phyloP scores from a whole-genome alignment of 1,139 yeast genomes.

The Lodderomyces theae region DNA sequence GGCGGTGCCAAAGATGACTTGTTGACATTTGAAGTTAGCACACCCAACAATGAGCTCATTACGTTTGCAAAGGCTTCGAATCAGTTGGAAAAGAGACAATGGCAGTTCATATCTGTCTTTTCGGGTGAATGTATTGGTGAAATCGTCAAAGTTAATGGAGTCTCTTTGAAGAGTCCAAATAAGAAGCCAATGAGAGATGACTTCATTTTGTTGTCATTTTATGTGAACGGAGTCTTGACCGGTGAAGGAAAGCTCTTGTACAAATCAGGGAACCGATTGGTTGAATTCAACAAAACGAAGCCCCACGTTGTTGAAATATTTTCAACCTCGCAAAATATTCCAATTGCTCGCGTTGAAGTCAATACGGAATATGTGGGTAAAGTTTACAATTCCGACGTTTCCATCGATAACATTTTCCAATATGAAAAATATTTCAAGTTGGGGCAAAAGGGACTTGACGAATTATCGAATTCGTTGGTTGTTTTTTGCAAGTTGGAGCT shows the following conservation, averaged over 20 bases:
- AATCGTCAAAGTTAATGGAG: constrained; percentile 56
- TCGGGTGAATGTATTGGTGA: constrained; percentile 77
- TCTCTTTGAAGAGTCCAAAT: constrained; percentile 36
- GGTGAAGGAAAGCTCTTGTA: constrained; percentile 54
- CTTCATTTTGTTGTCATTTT: constrained; percentile 55
- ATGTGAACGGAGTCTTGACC: constrained; percentile 57
- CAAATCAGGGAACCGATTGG: constrained; percentile 40
- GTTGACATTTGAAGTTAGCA: constrained; percentile 48
- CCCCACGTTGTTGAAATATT: constrained; percentile 35
- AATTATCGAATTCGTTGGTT: constrained; percentile 40
- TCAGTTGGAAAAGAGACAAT: constrained; percentile 49
- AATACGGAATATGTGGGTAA: constrained; percentile 71
- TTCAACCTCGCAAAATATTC: constrained; percentile 31
- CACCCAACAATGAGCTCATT: constrained; percentile 47
- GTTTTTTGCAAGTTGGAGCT: constrained; percentile 45
- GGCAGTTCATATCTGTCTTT: constrained; percentile 79
- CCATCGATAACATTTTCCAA: constrained; percentile 56
- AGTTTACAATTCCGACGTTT: constrained; percentile 56
- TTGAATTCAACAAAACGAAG: constrained; percentile 40
- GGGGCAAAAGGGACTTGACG: constrained; percentile 45
- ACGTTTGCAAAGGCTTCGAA: constrained; percentile 69
- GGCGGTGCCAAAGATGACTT: constrained; percentile 32
- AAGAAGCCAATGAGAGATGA: constrained; percentile 48
- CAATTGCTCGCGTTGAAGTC: constrained; percentile 55
- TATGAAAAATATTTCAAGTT: constrained; percentile 49